Percentiles rank a stretch among this genome's conserved stretches.
Conservation (phyloP, 1,139 yeast genomes). For the Eremothecium cymbalariae region DNA sequence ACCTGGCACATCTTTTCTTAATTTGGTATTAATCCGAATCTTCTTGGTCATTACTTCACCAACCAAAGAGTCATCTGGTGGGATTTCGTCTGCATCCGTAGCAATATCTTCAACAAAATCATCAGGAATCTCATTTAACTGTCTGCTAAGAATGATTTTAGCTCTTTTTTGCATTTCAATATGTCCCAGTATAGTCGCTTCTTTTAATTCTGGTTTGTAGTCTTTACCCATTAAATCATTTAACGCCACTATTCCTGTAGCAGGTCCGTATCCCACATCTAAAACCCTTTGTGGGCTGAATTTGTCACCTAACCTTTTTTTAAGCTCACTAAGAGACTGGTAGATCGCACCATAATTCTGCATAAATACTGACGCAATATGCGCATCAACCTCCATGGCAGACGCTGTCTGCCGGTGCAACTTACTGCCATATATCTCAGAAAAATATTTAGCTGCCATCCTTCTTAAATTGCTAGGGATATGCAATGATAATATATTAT, state of each 20-base stretch:
- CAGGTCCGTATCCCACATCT: conserved; percentile 88
- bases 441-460: conserved; percentile 46
- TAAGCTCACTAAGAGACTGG: conserved; percentile 62
- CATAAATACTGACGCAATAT: conserved; percentile 72
- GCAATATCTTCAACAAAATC: conserved; percentile 17
- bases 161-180: conserved; percentile 74
- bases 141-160: conserved; percentile 64
- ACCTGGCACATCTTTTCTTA: conserved; percentile 44
- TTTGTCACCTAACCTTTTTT: conserved; percentile 42
- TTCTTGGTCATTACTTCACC: conserved; percentile 56
- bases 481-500: conserved; percentile 48
- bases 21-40: conserved; percentile 45
- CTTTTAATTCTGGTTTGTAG: conserved; percentile 56
- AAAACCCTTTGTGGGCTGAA: conserved; percentile 62
- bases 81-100: conserved; percentile 19
- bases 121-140: conserved; percentile 43
- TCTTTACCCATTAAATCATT: conserved; percentile 68
- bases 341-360: conserved; percentile 72
- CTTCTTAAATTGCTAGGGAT: conserved; percentile 50
- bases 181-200: conserved; percentile 67
- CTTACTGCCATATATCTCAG: conserved; percentile 42
- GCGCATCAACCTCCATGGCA: conserved; percentile 66
- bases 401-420: conserved; percentile 47
- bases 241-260: conserved; percentile 81
- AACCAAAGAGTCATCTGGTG: conserved; percentile 33